Conservation (phyloP, 306 rosid genomes). For the Urtica urens region DNA sequence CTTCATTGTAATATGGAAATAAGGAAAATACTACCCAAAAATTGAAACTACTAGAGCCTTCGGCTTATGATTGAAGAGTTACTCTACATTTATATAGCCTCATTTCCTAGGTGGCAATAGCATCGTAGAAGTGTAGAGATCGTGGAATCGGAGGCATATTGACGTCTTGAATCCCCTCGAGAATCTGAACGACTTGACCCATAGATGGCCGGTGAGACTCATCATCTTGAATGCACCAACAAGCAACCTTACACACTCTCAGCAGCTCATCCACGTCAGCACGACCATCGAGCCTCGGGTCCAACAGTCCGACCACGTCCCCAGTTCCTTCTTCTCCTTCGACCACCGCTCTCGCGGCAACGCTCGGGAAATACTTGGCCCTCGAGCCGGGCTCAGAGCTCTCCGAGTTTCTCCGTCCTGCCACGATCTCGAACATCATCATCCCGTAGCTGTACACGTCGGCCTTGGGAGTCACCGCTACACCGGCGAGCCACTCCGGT, state of each 20-base stretch:
- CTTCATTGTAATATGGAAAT: too few species aligned
- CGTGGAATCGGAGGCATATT: slow-evolving; percentile 24
- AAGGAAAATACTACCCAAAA: too few species aligned
- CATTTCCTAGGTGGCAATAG: too few species aligned
- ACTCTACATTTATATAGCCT: too few species aligned
- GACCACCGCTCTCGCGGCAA: slow-evolving; percentile 27
- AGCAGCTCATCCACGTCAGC: slow-evolving; percentile 34
- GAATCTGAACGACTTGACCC: slow-evolving; percentile 3
- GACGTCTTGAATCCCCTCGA: slow-evolving; percentile 25
- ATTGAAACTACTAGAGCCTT: too few species aligned
- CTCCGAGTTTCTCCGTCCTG: slow-evolving; percentile 70
- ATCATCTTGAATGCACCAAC: slow-evolving; percentile 73
- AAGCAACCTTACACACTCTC: slow-evolving; percentile 41
- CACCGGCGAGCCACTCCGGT: slow-evolving; percentile 80
- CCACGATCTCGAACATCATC: slow-evolving; percentile 74
- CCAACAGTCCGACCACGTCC: slow-evolving; percentile 32
- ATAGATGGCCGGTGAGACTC: slow-evolving; percentile 41
- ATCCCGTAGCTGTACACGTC: slow-evolving; percentile 84
- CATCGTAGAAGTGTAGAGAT: slow-evolving; percentile 35
- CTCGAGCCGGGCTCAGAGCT: slow-evolving; percentile 29
- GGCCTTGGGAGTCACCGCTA: slow-evolving; percentile 70
- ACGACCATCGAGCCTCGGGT: slow-evolving; percentile 35
- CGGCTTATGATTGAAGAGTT: too few species aligned
- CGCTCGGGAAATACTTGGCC: slow-evolving; percentile 41
- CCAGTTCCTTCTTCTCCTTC: too few species aligned